These are phyloP conservation scores for Ilex asprella DNA, from an alignment of 257 asterid species.

Conservation along the genomic window DNA sequence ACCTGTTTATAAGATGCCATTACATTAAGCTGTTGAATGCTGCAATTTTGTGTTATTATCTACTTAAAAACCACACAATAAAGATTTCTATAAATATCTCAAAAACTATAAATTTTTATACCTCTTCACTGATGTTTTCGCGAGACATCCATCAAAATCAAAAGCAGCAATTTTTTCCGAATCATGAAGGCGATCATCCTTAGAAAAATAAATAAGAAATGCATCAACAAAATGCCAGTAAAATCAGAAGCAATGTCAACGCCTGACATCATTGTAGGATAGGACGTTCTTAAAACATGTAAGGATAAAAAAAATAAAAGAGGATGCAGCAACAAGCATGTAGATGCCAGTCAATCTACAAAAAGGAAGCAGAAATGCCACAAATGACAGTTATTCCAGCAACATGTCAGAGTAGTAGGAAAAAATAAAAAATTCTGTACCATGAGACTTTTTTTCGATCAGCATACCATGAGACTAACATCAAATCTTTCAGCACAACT, in stretches of 20 bases:
- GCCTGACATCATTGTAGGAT: neutral
- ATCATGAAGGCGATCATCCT: constrained; percentile 83
- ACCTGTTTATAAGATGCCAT: neutral
- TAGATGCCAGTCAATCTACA: too few species aligned
- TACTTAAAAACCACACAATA: neutral
- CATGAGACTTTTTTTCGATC: too few species aligned
- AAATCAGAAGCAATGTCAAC: constrained; percentile 1
- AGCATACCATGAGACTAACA: too few species aligned
- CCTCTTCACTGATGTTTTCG: constrained; percentile 77
- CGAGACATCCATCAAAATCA: constrained; percentile 98
- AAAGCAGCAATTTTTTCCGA: constrained; percentile 90
- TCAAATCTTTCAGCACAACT: too few species aligned
- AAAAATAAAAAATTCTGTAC: too few species aligned
- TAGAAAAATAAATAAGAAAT: neutral
- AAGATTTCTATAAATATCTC: constrained; percentile 2
- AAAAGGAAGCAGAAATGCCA: too few species aligned
- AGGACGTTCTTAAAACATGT: neutral
- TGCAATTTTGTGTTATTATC: neutral
- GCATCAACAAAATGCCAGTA: neutral
- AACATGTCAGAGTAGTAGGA: too few species aligned
- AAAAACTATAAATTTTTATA: constrained; percentile 21
- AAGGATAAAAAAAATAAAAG: neutral
- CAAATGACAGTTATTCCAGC: too few species aligned
- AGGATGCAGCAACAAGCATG: neutral
- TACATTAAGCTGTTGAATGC: neutral